Evolutionary conservation across 768 basidiomycete species (phyloP).

Genomic region (Dentipellis sp.): DNA sequence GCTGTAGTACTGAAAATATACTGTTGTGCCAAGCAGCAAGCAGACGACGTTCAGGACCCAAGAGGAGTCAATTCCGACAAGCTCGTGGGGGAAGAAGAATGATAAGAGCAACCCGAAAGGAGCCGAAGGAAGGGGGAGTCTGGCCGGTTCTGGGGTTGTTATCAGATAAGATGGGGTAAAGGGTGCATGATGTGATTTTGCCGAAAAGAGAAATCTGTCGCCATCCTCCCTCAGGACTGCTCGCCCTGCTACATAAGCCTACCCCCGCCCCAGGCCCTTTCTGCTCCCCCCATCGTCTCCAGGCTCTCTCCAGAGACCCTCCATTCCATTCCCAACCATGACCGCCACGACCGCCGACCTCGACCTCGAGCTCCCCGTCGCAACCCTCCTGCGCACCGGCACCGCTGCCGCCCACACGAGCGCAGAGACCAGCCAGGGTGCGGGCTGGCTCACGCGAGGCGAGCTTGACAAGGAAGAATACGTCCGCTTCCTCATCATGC

Average conservation of each 20-base stretch:
- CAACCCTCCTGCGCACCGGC: conserved; percentile 30
- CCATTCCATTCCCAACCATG: background rate
- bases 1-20: no score
- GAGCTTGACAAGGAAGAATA: conserved; percentile 57
- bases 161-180: background rate
- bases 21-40: no score
- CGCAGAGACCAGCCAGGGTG: conserved; percentile 49
- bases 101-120: background rate
- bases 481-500: conserved; percentile 60
- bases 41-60: no score
- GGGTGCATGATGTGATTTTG: background rate
- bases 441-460: conserved; percentile 47
- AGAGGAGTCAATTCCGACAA: background rate
- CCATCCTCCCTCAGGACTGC: background rate
- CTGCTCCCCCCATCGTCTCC: background rate
- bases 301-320: no score
- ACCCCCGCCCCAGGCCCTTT: background rate
- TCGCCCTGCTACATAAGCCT: background rate
- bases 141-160: background rate
- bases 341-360: background rate
- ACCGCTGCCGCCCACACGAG: conserved; percentile 43
- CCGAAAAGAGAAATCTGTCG: background rate
- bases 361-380: conserved; percentile 23
- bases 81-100: background rate
- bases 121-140: background rate